Evolutionary conservation across 768 basidiomycete species (phyloP).

Genomic region (Tulasnella calospora): DNA sequence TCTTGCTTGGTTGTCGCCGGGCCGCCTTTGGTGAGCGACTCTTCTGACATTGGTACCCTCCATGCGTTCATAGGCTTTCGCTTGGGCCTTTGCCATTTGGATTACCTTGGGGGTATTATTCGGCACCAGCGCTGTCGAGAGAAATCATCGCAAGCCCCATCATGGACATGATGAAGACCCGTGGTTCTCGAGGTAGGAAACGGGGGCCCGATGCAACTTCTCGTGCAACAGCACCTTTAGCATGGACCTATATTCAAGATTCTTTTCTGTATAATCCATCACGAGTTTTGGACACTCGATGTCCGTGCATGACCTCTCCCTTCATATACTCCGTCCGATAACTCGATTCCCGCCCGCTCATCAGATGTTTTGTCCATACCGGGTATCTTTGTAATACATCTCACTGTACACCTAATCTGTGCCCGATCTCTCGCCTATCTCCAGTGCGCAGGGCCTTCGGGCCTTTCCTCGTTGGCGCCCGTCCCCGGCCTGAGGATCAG

Average conservation of each 20-base stretch:
- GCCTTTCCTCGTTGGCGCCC: not conserved
- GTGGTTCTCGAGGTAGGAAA: constrained; percentile 19
- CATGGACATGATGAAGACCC: constrained; percentile 2
- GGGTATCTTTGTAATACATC: not conserved
- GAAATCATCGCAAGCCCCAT: not conserved
- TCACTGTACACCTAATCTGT: not conserved
- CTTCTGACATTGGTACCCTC: not conserved
- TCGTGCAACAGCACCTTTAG: not conserved
- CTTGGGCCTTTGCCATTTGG: constrained; percentile 41
- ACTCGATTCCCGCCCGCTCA: not conserved
- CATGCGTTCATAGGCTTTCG: constrained; percentile 33
- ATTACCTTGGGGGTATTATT: constrained; percentile 34
- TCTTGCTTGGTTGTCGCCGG: not conserved
- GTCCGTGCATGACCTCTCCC: not conserved
- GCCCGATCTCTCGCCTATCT: not conserved
- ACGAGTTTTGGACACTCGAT: not conserved
- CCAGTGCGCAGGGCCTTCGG: not conserved
- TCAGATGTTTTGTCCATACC: not conserved
- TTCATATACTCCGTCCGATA: not conserved
- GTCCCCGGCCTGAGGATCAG: not conserved
- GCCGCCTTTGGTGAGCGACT: not conserved
- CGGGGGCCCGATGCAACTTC: not conserved
- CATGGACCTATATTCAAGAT: not conserved
- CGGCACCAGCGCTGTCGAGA: constrained; percentile 31
- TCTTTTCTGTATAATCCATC: not conserved